phyloP scores from a whole-genome alignment of 2,329 filamentous ascomycete genomes.

The Aspergillus bombycis region DNA sequence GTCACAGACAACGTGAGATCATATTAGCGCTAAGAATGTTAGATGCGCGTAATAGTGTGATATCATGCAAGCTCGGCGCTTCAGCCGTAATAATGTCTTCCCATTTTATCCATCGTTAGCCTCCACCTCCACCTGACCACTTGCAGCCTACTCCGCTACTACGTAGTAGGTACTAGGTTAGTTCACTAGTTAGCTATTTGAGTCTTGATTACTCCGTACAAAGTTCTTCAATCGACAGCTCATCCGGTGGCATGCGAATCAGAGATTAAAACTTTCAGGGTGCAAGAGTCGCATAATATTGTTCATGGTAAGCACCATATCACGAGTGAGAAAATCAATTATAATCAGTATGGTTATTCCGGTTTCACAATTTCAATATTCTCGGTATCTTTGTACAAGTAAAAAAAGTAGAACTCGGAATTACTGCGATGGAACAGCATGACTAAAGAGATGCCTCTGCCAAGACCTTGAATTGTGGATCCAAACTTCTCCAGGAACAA shows the following conservation, averaged over 20 bases:
- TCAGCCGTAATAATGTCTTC: background rate
- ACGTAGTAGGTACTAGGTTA: too few species aligned
- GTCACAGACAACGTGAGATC: background rate
- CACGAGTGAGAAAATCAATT: too few species aligned
- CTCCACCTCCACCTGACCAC: too few species aligned
- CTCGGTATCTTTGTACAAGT: too few species aligned
- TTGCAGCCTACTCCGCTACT: background rate
- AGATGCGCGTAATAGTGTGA: background rate
- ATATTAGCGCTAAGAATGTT: background rate
- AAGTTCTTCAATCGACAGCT: too few species aligned
- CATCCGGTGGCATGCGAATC: too few species aligned
- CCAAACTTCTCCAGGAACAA: conserved; percentile 5
- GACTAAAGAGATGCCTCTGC: background rate
- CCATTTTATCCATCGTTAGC: background rate
- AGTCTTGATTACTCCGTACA: background rate
- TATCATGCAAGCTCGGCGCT: background rate
- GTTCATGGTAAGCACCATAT: too few species aligned
- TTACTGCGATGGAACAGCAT: background rate
- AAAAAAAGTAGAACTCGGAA: background rate
- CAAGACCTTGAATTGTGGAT: conserved; percentile 2
- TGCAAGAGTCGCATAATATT: too few species aligned
- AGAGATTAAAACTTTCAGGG: too few species aligned
- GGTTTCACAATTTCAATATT: too few species aligned
- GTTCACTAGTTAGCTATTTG: background rate
- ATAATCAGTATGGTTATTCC: too few species aligned